Percentiles rank a stretch among this genome's conserved stretches.
phyloP scores from a whole-genome alignment of 345 rosid genomes.

The Citrus australasica region DNA sequence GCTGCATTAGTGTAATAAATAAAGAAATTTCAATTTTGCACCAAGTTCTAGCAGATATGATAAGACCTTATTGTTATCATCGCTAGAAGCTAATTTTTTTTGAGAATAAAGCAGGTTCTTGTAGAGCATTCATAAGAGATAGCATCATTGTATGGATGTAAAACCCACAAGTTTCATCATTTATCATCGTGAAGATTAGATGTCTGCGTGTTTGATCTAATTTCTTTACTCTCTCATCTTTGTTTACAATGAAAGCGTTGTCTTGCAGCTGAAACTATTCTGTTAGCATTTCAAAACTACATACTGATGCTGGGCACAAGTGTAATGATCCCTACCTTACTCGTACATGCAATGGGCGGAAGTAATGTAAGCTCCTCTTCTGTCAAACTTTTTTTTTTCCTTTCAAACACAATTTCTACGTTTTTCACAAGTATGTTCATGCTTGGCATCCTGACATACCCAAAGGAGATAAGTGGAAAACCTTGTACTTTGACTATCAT shows the following conservation, averaged over 20 bases:
- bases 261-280: slow-evolving; percentile 70
- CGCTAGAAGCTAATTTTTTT: not conserved
- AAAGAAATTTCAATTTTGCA: not conserved
- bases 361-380: slow-evolving; percentile 48
- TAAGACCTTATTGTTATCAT: not conserved
- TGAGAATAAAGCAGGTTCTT: not conserved
- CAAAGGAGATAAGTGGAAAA: not conserved
- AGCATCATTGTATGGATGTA: not conserved
- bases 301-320: slow-evolving; percentile 88
- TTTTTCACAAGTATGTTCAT: not conserved
- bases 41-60: not conserved
- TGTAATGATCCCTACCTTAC: slow-evolving; percentile 72
- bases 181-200: not conserved
- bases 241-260: slow-evolving; percentile 4
- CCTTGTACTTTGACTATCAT: not conserved
- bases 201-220: not conserved
- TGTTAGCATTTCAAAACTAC: slow-evolving; percentile 93
- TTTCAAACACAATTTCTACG: not conserved
- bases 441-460: not conserved
- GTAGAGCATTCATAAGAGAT: not conserved
- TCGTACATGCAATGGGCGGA: slow-evolving; percentile 96
- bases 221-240: not conserved
- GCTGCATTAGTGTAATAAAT: not conserved
- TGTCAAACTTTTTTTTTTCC: not conserved
- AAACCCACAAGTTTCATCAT: not conserved